Conservation (phyloP, 1,139 yeast genomes). For the Candida dubliniensis region DNA sequence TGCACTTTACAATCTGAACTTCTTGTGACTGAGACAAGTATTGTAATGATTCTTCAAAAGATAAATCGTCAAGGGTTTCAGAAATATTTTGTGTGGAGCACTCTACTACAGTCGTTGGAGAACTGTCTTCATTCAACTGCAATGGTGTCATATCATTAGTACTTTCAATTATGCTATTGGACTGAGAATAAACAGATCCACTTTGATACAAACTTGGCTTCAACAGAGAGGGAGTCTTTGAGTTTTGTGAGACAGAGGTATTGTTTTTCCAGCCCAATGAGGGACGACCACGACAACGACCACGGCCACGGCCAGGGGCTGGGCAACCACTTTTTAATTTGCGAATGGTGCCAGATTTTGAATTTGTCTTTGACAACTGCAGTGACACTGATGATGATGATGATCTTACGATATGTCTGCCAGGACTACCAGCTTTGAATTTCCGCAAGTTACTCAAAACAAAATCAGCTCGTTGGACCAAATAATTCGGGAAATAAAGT, state of each 20-base stretch:
- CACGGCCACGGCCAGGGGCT: no score
- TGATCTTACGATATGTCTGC: no score
- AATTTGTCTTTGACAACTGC: no score
- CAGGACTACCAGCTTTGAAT: slow-evolving; percentile 3
- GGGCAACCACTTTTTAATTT: not conserved
- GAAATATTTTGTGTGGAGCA: not conserved
- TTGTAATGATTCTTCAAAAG: slow-evolving; percentile 20
- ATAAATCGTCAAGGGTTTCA: slow-evolving; percentile 12
- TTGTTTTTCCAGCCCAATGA: not conserved
- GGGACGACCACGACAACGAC: not conserved
- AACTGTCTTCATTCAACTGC: not conserved
- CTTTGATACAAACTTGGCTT: not conserved
- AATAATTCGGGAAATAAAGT: slow-evolving; percentile 19
- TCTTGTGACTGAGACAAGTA: slow-evolving; percentile 12
- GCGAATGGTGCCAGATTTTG: not conserved
- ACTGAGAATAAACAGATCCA: not conserved
- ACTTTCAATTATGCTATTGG: not conserved
- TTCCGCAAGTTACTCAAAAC: slow-evolving; percentile 9
- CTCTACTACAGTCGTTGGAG: slow-evolving; percentile 1
- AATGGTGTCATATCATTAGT: not conserved
- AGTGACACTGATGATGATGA: no score
- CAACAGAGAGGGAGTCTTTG: no score
- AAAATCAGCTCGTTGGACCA: slow-evolving; percentile 5
- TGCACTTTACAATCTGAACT: no score
- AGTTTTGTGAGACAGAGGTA: no score